Base-by-base conservation (phyloP, 2,329 filamentous ascomycete species). In the Cercospora janseana region DNA sequence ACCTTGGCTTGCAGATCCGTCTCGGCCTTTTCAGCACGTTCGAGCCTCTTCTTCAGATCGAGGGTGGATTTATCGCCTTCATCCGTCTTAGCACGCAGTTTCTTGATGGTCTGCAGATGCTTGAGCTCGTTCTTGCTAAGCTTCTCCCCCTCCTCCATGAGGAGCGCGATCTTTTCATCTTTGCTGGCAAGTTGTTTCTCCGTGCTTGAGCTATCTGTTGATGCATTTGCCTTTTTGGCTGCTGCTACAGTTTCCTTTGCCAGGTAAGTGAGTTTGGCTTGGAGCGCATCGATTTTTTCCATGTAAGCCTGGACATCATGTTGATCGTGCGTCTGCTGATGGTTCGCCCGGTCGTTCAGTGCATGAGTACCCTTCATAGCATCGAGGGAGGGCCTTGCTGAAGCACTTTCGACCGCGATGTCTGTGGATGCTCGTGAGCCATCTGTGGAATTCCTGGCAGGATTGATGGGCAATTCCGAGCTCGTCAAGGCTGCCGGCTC, bases 101-200 rank as follows among this genome's bases (percentile, higher is more conserved):
- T 91, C 69, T 93, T 95, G 62, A 97, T 87, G 3, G 85, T 84
- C 4, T 81, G 81, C 54, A 92, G 78, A 57, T 94, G 85, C 63
- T 90, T 89, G 69, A 96, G 81, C 67, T 98, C 93, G 0, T 81
- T 87, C 60, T 86, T 87, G 1, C 89, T 91, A 6, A 97, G 77
- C 59, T 86, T 90, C 61, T 93, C 87, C 0, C 94, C 93, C 72
- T 98, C 93, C 60, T 95, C 86, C 77, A 98, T 87, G 9, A 98
- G 74, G 38, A 91, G 74, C 2, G 91, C 88, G 62, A 97, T 94
- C 66, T 88, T 88, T 61, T 92, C 85, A 61, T 97, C 91, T 65
- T 90, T 95, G 63, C 95, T 90, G 1, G 88, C 87, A 10, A 97
- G 69, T 64, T 87, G 90, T 67, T 85, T 88, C 58, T 95, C 87